Base-by-base conservation (phyloP, 345 rosid genomes). In the Rhodamnia rubescens region DNA sequence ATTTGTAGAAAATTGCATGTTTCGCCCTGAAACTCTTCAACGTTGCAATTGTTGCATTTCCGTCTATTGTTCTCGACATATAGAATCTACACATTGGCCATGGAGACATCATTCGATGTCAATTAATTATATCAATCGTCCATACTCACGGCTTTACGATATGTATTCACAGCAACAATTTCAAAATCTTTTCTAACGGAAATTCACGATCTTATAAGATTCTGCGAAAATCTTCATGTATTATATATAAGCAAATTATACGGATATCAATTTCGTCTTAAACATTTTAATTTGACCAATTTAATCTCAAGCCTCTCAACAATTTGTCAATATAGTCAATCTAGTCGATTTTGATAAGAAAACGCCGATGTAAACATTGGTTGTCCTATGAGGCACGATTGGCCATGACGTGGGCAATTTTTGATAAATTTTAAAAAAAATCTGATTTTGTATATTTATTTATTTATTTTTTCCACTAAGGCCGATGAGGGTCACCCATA, bases 341-440 rank as follows among this genome's bases (percentile, higher is more conserved):
- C 0, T 5, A 0, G 0, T 0, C 7, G 7, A 11, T 58, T 3
- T n/a, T 3, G 0, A 11, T 8, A 12, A 5, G 27, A n/a, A n/a
- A 6, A 5, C 8, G 0, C 4, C n/a, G 0, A 58, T 58, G 8
- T n/a, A 4, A 58, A n/a, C 1, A 13, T 1, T 7, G 27, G 6
- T 1, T 0, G 0, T n/a, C 4, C 27, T 58, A 5, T 0, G 8
- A 11, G 3, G 0, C 27, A 58, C 0, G 1, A 0, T 15, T 1
- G 1, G 13, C 16, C 6, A 13, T n/a, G 11, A 12, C 64, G 0
- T 58, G 2, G 27, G 7, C 4, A n/a, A 58, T n/a, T 58, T 58
- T n/a, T 49, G 51, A 3, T 47, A 36, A 1, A 49, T 49, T 47
- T 47, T 8, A 49, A 49, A 49, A 49, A 9, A 44, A 44, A 44